These are phyloP conservation scores for Termitomyces bulborhizus DNA, from an alignment of 768 basidiomycete genomes.

Conservation along the genomic window DNA sequence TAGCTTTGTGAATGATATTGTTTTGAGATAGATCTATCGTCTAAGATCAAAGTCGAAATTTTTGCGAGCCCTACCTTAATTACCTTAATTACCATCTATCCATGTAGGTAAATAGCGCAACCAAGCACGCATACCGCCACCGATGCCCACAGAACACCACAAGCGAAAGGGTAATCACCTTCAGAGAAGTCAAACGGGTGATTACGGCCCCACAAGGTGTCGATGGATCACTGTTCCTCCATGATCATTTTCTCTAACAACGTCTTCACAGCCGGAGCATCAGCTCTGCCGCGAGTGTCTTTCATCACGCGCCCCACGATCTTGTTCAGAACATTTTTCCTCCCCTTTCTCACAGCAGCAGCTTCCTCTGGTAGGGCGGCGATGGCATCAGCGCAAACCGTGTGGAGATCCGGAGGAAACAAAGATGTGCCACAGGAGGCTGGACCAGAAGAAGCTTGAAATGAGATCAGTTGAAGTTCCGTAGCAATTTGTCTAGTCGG, in stretches of 20 bases:
- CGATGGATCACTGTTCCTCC: not conserved
- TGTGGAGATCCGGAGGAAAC: slow-evolving; percentile 33
- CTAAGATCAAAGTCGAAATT: no score
- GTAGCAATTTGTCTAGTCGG: slow-evolving; percentile 36
- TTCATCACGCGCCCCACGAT: slow-evolving; percentile 87
- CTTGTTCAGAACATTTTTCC: slow-evolving; percentile 72
- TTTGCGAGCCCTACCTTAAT: not conserved
- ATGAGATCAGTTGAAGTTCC: slow-evolving; percentile 41
- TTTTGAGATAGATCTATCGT: no score
- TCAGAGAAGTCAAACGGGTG: not conserved
- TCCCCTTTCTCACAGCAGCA: slow-evolving; percentile 59
- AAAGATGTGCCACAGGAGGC: not conserved
- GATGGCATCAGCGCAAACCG: slow-evolving; percentile 61
- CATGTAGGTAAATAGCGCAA: not conserved
- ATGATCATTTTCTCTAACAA: slow-evolving; percentile 43
- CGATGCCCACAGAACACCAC: not conserved
- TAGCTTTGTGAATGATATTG: no score
- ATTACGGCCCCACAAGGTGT: not conserved
- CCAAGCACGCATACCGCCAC: not conserved
- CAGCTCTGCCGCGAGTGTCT: slow-evolving; percentile 68
- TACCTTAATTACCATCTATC: not conserved
- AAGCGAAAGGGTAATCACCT: not conserved
- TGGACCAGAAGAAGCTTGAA: slow-evolving; percentile 16
- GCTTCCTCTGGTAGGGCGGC: slow-evolving; percentile 60
- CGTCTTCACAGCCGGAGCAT: slow-evolving; percentile 54